Base-by-base conservation (phyloP, 306 rosid genomes). In the Cucumis hystrix region DNA sequence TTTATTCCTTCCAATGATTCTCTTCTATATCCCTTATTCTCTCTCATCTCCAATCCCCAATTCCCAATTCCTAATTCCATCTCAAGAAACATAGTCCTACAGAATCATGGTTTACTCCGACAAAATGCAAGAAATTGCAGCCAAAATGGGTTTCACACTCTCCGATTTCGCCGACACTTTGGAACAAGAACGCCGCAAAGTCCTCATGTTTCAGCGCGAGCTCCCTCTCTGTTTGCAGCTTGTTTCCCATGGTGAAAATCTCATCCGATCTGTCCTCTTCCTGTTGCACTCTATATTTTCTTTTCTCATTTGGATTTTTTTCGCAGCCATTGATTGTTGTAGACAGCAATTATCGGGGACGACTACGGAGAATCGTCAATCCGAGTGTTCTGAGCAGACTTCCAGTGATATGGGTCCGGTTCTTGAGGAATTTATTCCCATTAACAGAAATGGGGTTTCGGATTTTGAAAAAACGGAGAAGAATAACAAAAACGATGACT, bases 181-280 rank as follows among this genome's bases (percentile, higher is more conserved):
- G 62, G 95, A 90, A 56, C 84, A 78, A 65, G 98, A 94, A 77
- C 85, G 85, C 73, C 64, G 15, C 1, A 94, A 94, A 84, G 88
- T 94, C 49, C 90, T 89, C 25, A 89, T 91, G 73, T 94, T 94
- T 56, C 81, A 86, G 43, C 83, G 87, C 23, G 98, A 94, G 78
- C 89, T 94, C 28, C 98, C 98, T 47, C 87, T 92, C n/a, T 90
- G 96, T 5, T 79, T 90, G 39, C 93, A 94, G 79, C 93, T 94
- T 81, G 91, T 94, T 41, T 81, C 86, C 0, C 96, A 92, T 83
- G 96, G 98, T 94, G 1, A 6, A 4, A 28, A 56, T 58, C 63
- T 40, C 21, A 78, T 57, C 79, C 67, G 49, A 49, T 37, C 17
- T 20, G 76, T 47, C 7, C 18, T 2, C 35, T 7, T 3, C 2